Conservation (phyloP, 2,329 filamentous ascomycete species). For the Claviceps capensis region DNA sequence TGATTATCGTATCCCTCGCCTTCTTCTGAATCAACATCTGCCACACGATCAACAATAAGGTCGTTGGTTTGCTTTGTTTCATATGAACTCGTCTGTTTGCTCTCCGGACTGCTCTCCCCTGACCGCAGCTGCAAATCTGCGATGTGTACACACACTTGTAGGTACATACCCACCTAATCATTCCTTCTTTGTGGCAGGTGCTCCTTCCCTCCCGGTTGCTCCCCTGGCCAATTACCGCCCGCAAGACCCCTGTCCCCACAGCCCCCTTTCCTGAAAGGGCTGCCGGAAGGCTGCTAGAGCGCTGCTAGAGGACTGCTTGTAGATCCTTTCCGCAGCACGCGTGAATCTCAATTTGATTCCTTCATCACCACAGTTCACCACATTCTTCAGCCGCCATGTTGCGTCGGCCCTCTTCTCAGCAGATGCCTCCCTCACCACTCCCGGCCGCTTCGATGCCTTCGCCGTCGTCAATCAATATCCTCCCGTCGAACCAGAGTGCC, state of each 20-base stretch:
- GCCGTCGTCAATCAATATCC: constrained; percentile 38
- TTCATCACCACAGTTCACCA: constrained; percentile 35
- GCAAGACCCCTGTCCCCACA: background rate
- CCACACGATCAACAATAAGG: no score
- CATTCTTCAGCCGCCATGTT: constrained; percentile 25
- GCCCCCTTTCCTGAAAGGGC: constrained; percentile 1
- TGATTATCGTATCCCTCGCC: no score
- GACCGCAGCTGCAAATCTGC: no score
- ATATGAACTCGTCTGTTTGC: no score
- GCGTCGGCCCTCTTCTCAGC: constrained; percentile 29
- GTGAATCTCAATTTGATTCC: constrained; percentile 43
- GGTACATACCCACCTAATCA: no score
- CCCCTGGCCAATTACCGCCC: no score
- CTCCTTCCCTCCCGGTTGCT: background rate
- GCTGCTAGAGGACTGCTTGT: background rate
- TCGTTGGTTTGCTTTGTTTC: no score
- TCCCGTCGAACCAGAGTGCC: constrained; percentile 40
- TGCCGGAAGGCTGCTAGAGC: background rate
- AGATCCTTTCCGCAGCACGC: constrained; percentile 23
- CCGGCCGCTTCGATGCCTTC: constrained; percentile 9
- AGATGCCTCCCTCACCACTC: constrained; percentile 27
- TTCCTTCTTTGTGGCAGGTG: no score
- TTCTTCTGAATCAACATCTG: no score
- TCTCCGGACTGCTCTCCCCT: no score
- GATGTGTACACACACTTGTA: no score